Evolutionary conservation across 352 stramenopile species (phyloP), one percentile per base, ranked within the genome.

Genomic region (Phytophthora kernoviae): DNA sequence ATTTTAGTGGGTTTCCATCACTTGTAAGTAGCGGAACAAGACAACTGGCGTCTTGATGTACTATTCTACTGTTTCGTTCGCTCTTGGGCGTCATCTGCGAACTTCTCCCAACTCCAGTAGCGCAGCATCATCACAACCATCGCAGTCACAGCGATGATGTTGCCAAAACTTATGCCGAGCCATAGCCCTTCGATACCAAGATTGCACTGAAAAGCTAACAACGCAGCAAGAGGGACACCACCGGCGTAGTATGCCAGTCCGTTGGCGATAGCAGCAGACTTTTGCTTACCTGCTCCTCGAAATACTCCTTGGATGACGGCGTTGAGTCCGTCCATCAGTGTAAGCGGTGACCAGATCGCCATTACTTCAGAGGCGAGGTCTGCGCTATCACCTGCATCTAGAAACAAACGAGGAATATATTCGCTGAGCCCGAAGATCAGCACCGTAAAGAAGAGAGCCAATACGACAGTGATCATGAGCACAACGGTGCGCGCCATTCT

Each of bases 171-270:
- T 53, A 91, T 68, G 43, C 74, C 70, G 24, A 84, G 32, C 77
- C 80, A 87, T 9, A 84, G 68, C 11, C 77, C 77, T 48, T 77
- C 44, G n/a, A 90, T 65, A 22, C 72, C 73, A 9, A 81, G 34
- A 17, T 67, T 27, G 15, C 64, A 40, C 26, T 59, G 30, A 60
- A 95, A 77, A 6, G 60, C 83, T 0, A 92, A 54, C 8, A 86
- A 32, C 7, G 76, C 75, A 0, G 69, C 83, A 0, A 91, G 6
- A 8, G 87, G 82, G 20, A 94, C 62, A 11, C 83, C 81, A 1
- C 85, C 70, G 4, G 66, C 48, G 50, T 93, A 94, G 52, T 88
- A 93, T 8, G 77, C 79, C 15, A 87, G 57, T 8, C 76, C 73
- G 50, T 88, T 91, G 1, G 73, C 64, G 20, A 70, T 60, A 1